Conservation (phyloP, 176 grass and related monocot species). For the Saccharum officinarum region DNA sequence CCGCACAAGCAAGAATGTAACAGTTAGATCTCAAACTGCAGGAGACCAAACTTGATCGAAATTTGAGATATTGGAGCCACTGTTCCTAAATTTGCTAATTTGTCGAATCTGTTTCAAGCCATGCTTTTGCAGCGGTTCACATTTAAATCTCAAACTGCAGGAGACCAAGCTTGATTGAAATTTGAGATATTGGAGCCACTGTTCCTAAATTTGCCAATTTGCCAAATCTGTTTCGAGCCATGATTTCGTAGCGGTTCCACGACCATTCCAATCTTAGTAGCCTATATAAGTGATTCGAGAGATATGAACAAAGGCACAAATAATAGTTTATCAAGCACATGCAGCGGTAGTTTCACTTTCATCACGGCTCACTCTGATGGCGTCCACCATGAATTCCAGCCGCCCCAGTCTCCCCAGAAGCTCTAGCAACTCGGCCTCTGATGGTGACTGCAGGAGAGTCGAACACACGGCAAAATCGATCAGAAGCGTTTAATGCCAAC, state of each 20-base stretch:
- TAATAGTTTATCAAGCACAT: conserved; percentile 13
- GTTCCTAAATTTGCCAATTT: not conserved
- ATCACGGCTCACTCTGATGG: conserved; percentile 47
- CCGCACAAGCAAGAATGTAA: too few relatives aligned
- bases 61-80: too few relatives aligned
- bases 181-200: too few relatives aligned
- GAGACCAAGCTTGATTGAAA: too few relatives aligned
- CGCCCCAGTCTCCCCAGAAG: conserved; percentile 44
- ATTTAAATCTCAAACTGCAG: too few relatives aligned
- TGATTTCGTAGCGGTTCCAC: conserved; percentile 52
- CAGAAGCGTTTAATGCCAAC: not conserved
- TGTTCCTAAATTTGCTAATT: too few relatives aligned
- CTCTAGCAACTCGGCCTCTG: conserved; percentile 55
- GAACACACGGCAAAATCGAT: not conserved
- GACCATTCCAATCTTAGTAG: conserved; percentile 58
- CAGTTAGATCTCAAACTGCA: too few relatives aligned
- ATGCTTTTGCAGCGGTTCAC: too few relatives aligned
- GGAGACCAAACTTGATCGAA: too few relatives aligned
- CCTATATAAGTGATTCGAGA: conserved; percentile 38
- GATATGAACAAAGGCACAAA: conserved; percentile 10
- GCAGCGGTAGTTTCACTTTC: not conserved
- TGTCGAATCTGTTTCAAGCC: too few relatives aligned
- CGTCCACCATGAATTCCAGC: conserved; percentile 57
- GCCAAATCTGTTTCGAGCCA: conserved; percentile 51
- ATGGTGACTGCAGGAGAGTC: conserved; percentile 40